Base-by-base conservation (phyloP, 2,329 filamentous ascomycete species). In the Talaromyces albobiverticillius region DNA sequence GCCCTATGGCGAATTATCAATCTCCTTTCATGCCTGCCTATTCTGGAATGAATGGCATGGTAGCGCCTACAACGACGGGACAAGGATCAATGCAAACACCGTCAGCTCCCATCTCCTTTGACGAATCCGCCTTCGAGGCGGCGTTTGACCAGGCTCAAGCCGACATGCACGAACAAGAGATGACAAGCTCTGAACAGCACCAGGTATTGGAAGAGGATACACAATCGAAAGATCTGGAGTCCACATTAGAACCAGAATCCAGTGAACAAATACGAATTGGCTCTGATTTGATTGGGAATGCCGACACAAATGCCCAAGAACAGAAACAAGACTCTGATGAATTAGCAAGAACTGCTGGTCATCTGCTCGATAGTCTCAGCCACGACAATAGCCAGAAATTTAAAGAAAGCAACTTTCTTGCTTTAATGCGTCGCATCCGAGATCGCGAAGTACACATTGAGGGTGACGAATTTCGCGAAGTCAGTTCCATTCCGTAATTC, bases 361-460 rank as follows among this genome's bases (percentile, higher is more conserved):
- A 86, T 55, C 77, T 95, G 3, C 76, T 94, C 4, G 79, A 86
- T 51, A 85, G 83, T 34, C 82, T 95, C 11, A 78, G 82, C 18
- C 77, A 85, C 61, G 86, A 93, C 61, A 80, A 83, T 55, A 86
- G 81, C 53, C 75, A 84, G 45, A 93, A 93, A 65, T 94, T 94
- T 69, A 83, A 85, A 62, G 83, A 91, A 64, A 92, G 88, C 60
- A 82, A 82, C 55, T 95, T 95, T 64, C 72, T 93, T 1, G 78
- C 81, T 3, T 75, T 95, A 43, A 94, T 95, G 89, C 82, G 87
- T 25, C 81, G 83, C 56, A 82, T 94, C 52, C 81, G 87, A 49
- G 84, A 89, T 64, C 78, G 81, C 53, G 85, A 94, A 72, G 83
- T 91, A 13, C 81, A 81, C 46, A 84, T 94, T 34, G 80, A 89